Conservation (phyloP, 208 protist genomes). For the Naegleria lovaniensis region DNA sequence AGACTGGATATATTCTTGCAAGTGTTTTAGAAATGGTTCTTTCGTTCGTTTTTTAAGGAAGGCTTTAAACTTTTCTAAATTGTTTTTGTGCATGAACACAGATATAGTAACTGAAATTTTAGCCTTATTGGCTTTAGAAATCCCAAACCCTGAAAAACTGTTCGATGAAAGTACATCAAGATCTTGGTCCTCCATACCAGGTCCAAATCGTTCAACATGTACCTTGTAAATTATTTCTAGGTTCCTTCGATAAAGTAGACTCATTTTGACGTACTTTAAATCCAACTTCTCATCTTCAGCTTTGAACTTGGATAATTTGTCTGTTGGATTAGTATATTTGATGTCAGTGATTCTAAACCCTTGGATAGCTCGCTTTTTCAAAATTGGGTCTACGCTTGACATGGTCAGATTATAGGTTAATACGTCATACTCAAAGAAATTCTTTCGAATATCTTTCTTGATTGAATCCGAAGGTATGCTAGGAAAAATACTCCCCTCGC, state of each 20-base stretch:
- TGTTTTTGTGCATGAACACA: not conserved
- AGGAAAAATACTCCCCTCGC: not conserved
- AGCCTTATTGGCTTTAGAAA: not conserved
- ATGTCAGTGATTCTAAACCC: not conserved
- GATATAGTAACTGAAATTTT: not conserved
- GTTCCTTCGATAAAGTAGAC: not conserved
- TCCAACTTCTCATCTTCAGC: not conserved
- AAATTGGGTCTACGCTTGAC: not conserved
- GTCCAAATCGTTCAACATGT: not conserved
- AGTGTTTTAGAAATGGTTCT: not conserved
- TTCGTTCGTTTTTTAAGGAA: not conserved
- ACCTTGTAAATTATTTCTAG: not conserved
- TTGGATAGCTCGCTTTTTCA: not conserved
- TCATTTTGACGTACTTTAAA: not conserved
- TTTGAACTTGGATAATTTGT: not conserved
- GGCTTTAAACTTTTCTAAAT: not conserved
- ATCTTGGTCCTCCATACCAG: not conserved
- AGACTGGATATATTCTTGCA: not conserved
- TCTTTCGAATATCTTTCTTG: not conserved
- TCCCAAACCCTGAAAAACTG: not conserved
- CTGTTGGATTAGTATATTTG: not conserved
- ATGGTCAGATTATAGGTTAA: not conserved
- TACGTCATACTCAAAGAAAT: not conserved
- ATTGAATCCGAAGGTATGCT: not conserved
- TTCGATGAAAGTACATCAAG: no score